A percentile compares a stretch with the other conserved stretches of the same genome.
Evolutionary conservation across 176 grass and related monocot genomes (phyloP).

Genomic region (Raddia guianensis): DNA sequence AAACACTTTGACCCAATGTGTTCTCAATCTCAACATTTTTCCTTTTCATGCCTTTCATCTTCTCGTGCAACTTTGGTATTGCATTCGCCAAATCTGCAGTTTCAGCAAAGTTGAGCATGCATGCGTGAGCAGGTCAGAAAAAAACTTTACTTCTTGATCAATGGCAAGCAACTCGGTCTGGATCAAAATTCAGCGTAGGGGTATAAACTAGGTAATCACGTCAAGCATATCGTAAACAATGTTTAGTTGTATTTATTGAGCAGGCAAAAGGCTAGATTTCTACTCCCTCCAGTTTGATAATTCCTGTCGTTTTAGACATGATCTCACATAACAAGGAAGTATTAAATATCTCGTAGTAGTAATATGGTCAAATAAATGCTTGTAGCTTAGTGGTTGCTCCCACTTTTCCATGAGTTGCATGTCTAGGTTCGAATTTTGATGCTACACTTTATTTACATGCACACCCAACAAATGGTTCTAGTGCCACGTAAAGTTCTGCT

Average conservation of each 20-base stretch:
- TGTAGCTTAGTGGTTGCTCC: no score
- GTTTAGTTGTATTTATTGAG: not conserved
- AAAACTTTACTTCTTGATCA: not conserved
- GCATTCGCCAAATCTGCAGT: constrained; percentile 45
- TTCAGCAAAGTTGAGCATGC: constrained; percentile 16
- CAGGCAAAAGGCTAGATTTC: no score
- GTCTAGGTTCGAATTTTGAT: no score
- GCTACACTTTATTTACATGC: no score
- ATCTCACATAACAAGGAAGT: no score
- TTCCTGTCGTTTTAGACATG: no score
- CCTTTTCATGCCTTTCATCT: constrained; percentile 40
- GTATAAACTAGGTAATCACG: not conserved
- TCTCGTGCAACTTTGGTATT: constrained; percentile 40
- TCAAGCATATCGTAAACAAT: not conserved
- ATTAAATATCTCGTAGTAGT: no score
- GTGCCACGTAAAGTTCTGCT: no score
- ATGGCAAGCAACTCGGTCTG: not conserved
- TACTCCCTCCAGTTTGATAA: no score
- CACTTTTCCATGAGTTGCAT: no score
- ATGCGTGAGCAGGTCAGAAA: constrained; percentile 1
- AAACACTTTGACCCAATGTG: constrained; percentile 10
- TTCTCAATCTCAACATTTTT: constrained; percentile 11
- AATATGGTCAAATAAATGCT: no score
- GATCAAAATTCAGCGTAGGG: not conserved
- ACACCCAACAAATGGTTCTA: no score